Percentiles rank a stretch among this genome's conserved stretches.
phyloP scores from a whole-genome alignment of 75 land plant genomes.

The Ceratopteris richardii region DNA sequence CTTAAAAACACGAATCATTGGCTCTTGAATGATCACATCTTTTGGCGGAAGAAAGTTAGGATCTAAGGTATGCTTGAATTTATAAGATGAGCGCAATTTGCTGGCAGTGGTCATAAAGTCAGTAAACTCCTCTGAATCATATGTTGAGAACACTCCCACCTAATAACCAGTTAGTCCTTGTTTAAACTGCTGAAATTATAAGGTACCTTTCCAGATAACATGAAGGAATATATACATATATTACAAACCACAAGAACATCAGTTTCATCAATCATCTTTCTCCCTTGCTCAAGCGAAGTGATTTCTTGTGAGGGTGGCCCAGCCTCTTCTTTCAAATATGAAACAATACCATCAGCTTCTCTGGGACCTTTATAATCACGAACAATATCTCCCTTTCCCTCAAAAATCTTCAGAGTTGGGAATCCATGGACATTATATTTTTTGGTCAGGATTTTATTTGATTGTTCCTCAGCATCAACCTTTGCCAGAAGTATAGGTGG shows the following conservation, averaged over 20 bases:
- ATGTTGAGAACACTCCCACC: constrained; percentile 68
- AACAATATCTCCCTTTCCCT: constrained; percentile 44
- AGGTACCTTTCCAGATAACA: too few relatives aligned
- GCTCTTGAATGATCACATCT: constrained; percentile 44
- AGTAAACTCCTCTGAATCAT: constrained; percentile 52
- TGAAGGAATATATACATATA: too few relatives aligned
- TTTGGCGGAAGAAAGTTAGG: constrained; percentile 60
- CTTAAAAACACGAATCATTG: constrained; percentile 70
- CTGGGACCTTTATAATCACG: constrained; percentile 88
- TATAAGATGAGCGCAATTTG: constrained; percentile 65
- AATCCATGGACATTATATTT: constrained; percentile 60
- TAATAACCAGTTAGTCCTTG: constrained; percentile 1
- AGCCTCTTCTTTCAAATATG: constrained; percentile 63
- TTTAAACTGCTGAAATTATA: too few relatives aligned
- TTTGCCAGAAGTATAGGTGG: constrained; percentile 75
- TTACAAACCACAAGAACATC: too few relatives aligned
- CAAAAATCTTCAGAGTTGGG: constrained; percentile 76
- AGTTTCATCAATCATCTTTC: too few relatives aligned
- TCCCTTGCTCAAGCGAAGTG: constrained; percentile 20
- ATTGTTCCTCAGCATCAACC: constrained; percentile 80
- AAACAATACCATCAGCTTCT: constrained; percentile 83
- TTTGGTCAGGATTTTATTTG: constrained; percentile 55
- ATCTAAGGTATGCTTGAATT: constrained; percentile 72
- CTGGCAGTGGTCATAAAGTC: constrained; percentile 58
- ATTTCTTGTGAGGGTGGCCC: constrained; percentile 83